Evolutionary conservation across 1,284 basidiomycete genomes (phyloP), one percentile per base, ranked within the genome.

Genomic region (Leucoagaricus sp.): DNA sequence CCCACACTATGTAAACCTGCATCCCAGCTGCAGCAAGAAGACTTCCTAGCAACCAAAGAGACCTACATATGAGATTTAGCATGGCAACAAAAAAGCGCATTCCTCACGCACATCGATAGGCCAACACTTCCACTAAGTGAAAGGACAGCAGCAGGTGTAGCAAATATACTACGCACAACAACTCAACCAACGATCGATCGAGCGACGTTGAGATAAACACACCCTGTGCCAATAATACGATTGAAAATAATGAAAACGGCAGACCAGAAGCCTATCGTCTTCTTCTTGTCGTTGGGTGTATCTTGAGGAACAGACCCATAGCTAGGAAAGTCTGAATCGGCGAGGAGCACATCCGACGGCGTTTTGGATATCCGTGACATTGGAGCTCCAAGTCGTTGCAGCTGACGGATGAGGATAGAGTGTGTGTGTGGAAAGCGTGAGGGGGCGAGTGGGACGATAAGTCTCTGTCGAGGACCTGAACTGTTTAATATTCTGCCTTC

Each of bases 181-280:
- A n/a, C 2, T 6, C 17, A 10, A 12, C 10, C n/a, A 38, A 23
- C 12, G 19, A n/a, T 2, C 19, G 10, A 5, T 53, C 25, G 19
- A 17, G n/a, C 6, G 9, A 19, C n/a, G 15, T 2, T 3, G 5
- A n/a, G 26, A 41, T 15, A n/a, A 17, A 62, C 70, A 13, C 47
- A 73, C 72, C 71, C 75, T 58, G 74, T 75, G 6, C 74, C 74
- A 56, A 76, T 72, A 8, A 76, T 73, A 28, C 73, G 63, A 54
- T 76, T 77, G 62, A 76, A 74, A 50, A 75, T 75, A 19, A 76
- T 68, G 62, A 74, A 73, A 1, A 72, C 67, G 4, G 74, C 73
- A 42, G 72, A 74, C 19, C 70, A 57, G 7, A 71, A 55, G 5
- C 74, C 74, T 53, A 75, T 72, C 10, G 38, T 13, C 21, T 28